Percentiles rank a stretch among this genome's conserved stretches.
Conservation (phyloP, 2,329 filamentous ascomycete genomes). For the Colletotrichum filicis region DNA sequence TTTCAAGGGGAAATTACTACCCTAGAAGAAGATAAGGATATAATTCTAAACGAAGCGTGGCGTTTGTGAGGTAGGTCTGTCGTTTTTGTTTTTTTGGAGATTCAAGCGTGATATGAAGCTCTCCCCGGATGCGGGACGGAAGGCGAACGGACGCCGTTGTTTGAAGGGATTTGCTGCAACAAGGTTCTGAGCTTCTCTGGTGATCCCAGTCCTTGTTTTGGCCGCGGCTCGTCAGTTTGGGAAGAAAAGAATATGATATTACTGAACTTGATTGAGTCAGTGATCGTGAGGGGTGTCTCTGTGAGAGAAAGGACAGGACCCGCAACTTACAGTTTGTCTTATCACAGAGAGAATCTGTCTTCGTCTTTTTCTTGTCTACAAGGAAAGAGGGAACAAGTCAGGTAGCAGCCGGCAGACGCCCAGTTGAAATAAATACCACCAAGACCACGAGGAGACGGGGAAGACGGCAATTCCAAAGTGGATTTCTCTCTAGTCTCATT, state of each 20-base stretch:
- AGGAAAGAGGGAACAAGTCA: neutral
- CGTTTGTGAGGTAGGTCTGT: too few species aligned
- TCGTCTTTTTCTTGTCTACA: neutral
- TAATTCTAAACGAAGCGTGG: too few species aligned
- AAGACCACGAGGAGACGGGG: neutral
- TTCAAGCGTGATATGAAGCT: neutral
- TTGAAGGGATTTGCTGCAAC: neutral
- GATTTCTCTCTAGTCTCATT: conserved; percentile 9
- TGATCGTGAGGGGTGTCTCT: neutral
- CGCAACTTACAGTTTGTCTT: neutral
- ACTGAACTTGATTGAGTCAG: conserved; percentile 12
- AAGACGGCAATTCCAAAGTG: neutral
- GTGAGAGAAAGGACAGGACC: neutral
- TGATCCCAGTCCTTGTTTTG: neutral
- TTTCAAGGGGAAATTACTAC: neutral
- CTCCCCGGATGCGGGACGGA: neutral
- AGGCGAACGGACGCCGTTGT: neutral
- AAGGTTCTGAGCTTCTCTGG: conserved; percentile 12
- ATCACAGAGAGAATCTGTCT: neutral
- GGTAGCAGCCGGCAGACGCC: neutral
- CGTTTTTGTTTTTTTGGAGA: too few species aligned
- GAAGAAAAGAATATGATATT: neutral
- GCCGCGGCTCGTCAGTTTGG: neutral
- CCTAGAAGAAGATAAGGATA: neutral
- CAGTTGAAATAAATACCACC: neutral